Percentiles rank a stretch among this genome's conserved stretches.
Evolutionary conservation across 345 rosid genomes (phyloP).

Genomic region (Hirschfeldia incana): DNA sequence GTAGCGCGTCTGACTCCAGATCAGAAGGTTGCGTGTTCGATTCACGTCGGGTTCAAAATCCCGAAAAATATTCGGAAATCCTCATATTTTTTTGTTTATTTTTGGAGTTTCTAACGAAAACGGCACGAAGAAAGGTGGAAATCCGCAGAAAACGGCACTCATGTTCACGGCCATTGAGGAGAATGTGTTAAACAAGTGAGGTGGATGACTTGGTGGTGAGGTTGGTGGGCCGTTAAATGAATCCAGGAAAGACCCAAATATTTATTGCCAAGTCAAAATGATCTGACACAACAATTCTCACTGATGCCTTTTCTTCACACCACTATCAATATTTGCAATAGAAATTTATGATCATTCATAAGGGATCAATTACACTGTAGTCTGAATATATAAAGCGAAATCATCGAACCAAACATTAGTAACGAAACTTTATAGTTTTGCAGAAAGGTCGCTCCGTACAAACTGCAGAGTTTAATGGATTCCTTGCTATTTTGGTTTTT

Average conservation of each 20-base stretch:
- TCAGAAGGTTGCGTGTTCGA: constrained; percentile 99
- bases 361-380: constrained; percentile 12
- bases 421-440: constrained; percentile 23
- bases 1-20: constrained; percentile 99
- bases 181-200: too few relatives aligned
- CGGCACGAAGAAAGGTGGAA: too few relatives aligned
- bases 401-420: constrained; percentile 18
- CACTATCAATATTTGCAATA: constrained; percentile 18
- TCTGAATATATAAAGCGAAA: neutral
- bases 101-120: too few relatives aligned
- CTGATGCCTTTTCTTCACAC: constrained; percentile 8
- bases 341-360: neutral
- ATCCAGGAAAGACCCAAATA: constrained; percentile 19
- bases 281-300: constrained; percentile 11
- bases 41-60: constrained; percentile 84
- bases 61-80: neutral
- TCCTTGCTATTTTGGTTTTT: neutral
- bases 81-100: neutral
- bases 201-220: too few relatives aligned
- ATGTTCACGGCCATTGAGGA: too few relatives aligned
- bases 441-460: constrained; percentile 32
- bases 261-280: constrained; percentile 23
- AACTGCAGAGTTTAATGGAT: constrained; percentile 17
- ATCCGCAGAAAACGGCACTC: too few relatives aligned
- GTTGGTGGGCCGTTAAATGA: neutral